Conservation (phyloP, 1,284 basidiomycete species). For the Amylostereum chailletii region DNA sequence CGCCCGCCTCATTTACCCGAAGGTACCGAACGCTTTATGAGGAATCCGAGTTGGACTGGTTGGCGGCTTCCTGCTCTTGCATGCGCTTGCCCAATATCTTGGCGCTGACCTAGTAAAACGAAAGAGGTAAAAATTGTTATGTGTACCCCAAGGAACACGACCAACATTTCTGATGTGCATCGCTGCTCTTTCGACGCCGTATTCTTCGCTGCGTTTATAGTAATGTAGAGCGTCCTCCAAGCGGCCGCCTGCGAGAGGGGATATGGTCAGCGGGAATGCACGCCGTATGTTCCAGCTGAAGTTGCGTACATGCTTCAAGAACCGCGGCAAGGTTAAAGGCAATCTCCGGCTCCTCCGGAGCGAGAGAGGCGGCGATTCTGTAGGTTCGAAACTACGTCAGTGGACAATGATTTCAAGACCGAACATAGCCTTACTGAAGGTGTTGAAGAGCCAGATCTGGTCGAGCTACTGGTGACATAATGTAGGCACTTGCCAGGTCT, state of each 20-base stretch:
- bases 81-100: background rate
- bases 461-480: constrained; percentile 77
- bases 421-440: constrained; percentile 51
- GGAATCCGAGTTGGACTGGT: background rate
- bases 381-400: constrained; percentile 1
- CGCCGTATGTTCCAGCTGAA: constrained; percentile 19
- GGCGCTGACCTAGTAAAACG: background rate
- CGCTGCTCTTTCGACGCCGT: constrained; percentile 80
- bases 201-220: constrained; percentile 72
- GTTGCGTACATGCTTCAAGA: constrained; percentile 66
- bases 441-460: constrained; percentile 89
- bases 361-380: constrained; percentile 79
- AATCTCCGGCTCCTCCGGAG: constrained; percentile 91
- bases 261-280: background rate
- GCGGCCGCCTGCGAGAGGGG: constrained; percentile 46
- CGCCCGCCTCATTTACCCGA: too few relatives aligned
- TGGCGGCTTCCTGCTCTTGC: background rate
- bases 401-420: constrained; percentile 15
- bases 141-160: too few relatives aligned
- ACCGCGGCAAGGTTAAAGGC: constrained; percentile 91
- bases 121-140: too few relatives aligned
- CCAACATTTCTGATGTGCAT: constrained; percentile 80
- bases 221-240: constrained; percentile 75
- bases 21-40: too few relatives aligned
- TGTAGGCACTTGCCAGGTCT: constrained; percentile 93